These are phyloP conservation scores for Ramicandelaber brevisporus DNA, from an alignment of 192 early-diverging fungal species.

Conservation along the genomic window DNA sequence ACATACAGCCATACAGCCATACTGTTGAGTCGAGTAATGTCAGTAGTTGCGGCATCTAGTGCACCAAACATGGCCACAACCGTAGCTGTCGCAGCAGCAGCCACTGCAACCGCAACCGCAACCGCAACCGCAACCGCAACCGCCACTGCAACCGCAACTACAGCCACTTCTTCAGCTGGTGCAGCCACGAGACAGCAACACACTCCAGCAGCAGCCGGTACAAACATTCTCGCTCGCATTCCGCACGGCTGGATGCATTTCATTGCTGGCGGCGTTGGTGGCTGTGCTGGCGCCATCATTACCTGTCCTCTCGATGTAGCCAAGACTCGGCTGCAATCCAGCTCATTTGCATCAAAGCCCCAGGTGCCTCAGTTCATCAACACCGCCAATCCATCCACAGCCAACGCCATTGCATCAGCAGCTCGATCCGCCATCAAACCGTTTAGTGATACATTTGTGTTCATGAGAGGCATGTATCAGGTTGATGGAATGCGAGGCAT, in stretches of 20 bases:
- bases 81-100: too few relatives aligned
- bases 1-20: too few relatives aligned
- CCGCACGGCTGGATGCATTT: slow-evolving; percentile 12
- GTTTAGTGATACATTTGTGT: slow-evolving; percentile 4
- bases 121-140: too few relatives aligned
- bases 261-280: slow-evolving; percentile 26
- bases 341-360: slow-evolving; percentile 12
- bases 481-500: slow-evolving; percentile 60
- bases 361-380: not conserved
- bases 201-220: slow-evolving; percentile 1
- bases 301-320: slow-evolving; percentile 88
- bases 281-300: slow-evolving; percentile 55
- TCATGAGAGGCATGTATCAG: slow-evolving; percentile 27
- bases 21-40: too few relatives aligned
- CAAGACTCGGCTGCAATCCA: slow-evolving; percentile 84
- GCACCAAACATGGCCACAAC: too few relatives aligned
- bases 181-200: not conserved
- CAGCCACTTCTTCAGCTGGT: not conserved
- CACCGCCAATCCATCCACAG: not conserved
- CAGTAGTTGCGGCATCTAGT: too few relatives aligned
- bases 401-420: not conserved
- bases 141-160: not conserved
- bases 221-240: not conserved
- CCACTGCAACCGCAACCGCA: too few relatives aligned
- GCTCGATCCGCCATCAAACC: slow-evolving; percentile 9